A percentile compares a stretch with the other conserved stretches of the same genome.
Evolutionary conservation across 805 yeast species (phyloP).

Genomic region (Metschnikowia cerradonensis): DNA sequence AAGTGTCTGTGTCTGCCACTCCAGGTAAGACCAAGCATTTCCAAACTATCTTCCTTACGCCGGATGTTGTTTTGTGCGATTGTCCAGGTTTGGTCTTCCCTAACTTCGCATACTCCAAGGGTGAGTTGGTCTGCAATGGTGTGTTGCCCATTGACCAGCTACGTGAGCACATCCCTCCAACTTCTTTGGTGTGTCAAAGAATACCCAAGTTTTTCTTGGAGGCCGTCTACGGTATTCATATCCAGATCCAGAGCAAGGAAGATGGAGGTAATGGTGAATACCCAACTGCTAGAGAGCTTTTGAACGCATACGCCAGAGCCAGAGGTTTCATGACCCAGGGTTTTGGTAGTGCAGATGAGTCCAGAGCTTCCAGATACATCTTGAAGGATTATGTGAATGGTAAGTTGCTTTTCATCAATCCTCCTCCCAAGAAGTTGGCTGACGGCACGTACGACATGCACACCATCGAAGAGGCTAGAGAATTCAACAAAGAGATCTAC

Average conservation of each 20-base stretch:
- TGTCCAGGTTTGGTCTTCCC: slow-evolving; percentile 99
- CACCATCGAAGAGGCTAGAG: slow-evolving; percentile 35
- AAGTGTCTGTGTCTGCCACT: slow-evolving; percentile 96
- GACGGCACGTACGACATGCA: slow-evolving; percentile 58
- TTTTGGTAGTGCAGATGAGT: slow-evolving; percentile 94
- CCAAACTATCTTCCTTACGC: slow-evolving; percentile 87
- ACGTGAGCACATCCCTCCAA: slow-evolving; percentile 87
- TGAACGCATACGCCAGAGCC: slow-evolving; percentile 91
- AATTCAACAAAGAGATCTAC: slow-evolving; percentile 74
- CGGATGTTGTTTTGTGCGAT: slow-evolving; percentile 84
- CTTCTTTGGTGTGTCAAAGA: slow-evolving; percentile 77
- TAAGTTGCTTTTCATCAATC: slow-evolving; percentile 74
- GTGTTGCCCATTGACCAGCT: slow-evolving; percentile 97
- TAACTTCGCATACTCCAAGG: slow-evolving; percentile 92
- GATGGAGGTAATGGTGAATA: slow-evolving; percentile 83
- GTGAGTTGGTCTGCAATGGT: slow-evolving; percentile 96
- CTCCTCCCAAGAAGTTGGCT: slow-evolving; percentile 69
- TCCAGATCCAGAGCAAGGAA: slow-evolving; percentile 65
- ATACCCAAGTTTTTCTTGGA: slow-evolving; percentile 86
- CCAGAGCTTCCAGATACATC: slow-evolving; percentile 88
- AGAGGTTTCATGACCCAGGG: slow-evolving; percentile 98
- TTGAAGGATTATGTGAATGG: slow-evolving; percentile 95
- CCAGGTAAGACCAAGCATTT: slow-evolving; percentile 99
- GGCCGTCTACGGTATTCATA: slow-evolving; percentile 89
- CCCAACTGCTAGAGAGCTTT: slow-evolving; percentile 85